phyloP scores from a whole-genome alignment of 176 grass and related monocot species.

The Triticum monococcum region DNA sequence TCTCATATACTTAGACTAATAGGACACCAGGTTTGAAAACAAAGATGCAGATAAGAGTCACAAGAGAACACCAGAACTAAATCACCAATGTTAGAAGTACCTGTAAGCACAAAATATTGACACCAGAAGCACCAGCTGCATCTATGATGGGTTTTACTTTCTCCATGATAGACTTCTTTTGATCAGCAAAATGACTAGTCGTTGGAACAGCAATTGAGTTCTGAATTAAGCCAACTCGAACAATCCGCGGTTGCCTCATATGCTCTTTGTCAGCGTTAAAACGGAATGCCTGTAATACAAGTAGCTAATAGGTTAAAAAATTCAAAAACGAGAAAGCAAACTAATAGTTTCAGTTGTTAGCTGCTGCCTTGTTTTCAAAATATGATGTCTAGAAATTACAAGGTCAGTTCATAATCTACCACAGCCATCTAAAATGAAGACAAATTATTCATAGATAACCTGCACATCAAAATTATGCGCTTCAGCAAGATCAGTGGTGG shows the following conservation, averaged over 20 bases:
- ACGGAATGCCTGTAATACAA: slow-evolving; percentile 64
- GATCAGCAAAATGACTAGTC: slow-evolving; percentile 71
- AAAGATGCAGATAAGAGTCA: not conserved
- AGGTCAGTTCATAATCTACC: not conserved
- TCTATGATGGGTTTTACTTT: slow-evolving; percentile 84
- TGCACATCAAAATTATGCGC: slow-evolving; percentile 76
- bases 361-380: not conserved
- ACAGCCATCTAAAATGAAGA: not conserved
- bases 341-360: slow-evolving; percentile 1
- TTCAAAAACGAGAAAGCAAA: not conserved
- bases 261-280: slow-evolving; percentile 81
- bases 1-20: not conserved
- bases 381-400: not conserved
- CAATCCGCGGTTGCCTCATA: slow-evolving; percentile 53
- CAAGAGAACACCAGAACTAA: not conserved
- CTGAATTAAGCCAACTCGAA: slow-evolving; percentile 90
- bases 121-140: slow-evolving; percentile 85
- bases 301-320: not conserved
- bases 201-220: slow-evolving; percentile 87
- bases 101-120: slow-evolving; percentile 94
- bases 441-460: slow-evolving; percentile 40
- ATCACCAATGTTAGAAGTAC: slow-evolving; percentile 33
- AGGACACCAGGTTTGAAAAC: not conserved
- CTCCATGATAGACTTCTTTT: slow-evolving; percentile 84
- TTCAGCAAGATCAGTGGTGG: slow-evolving; percentile 38